Conservation (phyloP, 2,329 filamentous ascomycete genomes). For the Alternaria tenuissima region DNA sequence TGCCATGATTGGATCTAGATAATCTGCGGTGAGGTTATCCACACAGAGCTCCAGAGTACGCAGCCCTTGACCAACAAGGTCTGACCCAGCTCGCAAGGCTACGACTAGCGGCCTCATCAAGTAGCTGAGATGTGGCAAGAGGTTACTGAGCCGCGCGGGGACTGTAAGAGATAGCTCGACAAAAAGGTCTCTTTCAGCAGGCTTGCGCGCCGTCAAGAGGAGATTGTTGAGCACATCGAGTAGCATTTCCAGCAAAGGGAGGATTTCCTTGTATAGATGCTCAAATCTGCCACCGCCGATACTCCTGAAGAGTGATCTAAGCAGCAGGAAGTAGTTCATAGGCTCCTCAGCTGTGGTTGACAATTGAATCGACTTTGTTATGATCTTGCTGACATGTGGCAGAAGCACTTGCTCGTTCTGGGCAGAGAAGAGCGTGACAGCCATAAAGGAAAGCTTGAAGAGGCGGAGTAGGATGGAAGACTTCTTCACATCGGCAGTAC, state of each 20-base stretch:
- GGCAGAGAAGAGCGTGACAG: slow-evolving; percentile 90
- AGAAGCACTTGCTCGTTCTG: slow-evolving; percentile 96
- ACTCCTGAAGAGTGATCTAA: slow-evolving; percentile 91
- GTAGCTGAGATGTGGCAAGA: slow-evolving; percentile 93
- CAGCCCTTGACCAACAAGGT: slow-evolving; percentile 92
- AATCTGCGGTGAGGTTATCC: slow-evolving; percentile 97
- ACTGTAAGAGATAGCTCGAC: slow-evolving; percentile 97
- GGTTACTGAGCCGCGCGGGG: slow-evolving; percentile 89
- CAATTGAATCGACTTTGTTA: slow-evolving; percentile 95
- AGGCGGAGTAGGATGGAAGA: slow-evolving; percentile 91
- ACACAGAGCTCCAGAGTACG: slow-evolving; percentile 95
- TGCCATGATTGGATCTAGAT: slow-evolving; percentile 98
- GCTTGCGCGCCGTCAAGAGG: slow-evolving; percentile 87
- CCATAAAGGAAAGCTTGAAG: slow-evolving; percentile 99
- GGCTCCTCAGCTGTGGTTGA: slow-evolving; percentile 96
- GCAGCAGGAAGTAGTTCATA: slow-evolving; percentile 96
- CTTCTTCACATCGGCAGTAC: slow-evolving; percentile 88
- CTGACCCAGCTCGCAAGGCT: slow-evolving; percentile 86
- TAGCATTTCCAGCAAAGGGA: slow-evolving; percentile 95
- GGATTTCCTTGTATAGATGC: slow-evolving; percentile 96
- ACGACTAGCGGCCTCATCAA: slow-evolving; percentile 98
- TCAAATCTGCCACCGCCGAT: slow-evolving; percentile 98
- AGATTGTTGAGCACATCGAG: slow-evolving; percentile 97
- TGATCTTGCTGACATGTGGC: slow-evolving; percentile 95
- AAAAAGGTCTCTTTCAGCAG: slow-evolving; percentile 90